Evolutionary conservation across 768 basidiomycete genomes (phyloP).

Genomic region (Boletellus emodensis): DNA sequence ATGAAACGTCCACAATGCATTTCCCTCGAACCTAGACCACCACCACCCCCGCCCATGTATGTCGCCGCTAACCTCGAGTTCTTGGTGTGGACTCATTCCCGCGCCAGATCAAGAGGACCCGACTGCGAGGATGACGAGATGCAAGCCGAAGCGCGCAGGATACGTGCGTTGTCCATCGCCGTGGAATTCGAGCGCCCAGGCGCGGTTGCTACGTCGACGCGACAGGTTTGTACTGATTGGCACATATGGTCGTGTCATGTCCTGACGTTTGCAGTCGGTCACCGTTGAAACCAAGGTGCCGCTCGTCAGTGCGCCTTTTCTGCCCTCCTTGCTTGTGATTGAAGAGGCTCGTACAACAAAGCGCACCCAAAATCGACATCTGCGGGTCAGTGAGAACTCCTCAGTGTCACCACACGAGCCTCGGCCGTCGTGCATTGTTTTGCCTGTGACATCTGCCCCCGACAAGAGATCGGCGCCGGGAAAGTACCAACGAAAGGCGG

Average conservation of each 20-base stretch:
- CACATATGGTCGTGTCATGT: neutral
- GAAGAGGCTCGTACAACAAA: slow-evolving; percentile 15
- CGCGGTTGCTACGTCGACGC: slow-evolving; percentile 21
- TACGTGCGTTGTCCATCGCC: slow-evolving; percentile 37
- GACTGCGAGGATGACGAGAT: slow-evolving; percentile 45
- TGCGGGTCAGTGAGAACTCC: neutral
- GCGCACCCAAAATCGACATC: neutral
- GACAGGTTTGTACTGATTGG: slow-evolving; percentile 10
- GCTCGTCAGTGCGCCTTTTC: neutral
- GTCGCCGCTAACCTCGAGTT: slow-evolving; percentile 6
- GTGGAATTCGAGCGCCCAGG: slow-evolving; percentile 31
- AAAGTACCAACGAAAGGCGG: slow-evolving; percentile 10
- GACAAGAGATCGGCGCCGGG: neutral
- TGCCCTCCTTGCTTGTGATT: slow-evolving; percentile 22
- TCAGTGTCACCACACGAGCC: slow-evolving; percentile 24
- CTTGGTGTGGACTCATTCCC: neutral
- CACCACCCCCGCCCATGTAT: slow-evolving; percentile 32
- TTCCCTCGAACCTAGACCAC: slow-evolving; percentile 41
- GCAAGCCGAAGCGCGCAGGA: slow-evolving; percentile 41
- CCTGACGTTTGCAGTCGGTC: slow-evolving; percentile 8
- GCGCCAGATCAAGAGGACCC: slow-evolving; percentile 43
- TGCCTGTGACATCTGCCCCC: slow-evolving; percentile 14
- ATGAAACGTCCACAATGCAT: slow-evolving; percentile 32
- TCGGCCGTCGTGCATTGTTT: slow-evolving; percentile 12
- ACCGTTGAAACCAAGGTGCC: slow-evolving; percentile 9